phyloP scores from a whole-genome alignment of 495 filamentous ascomycete species.

The Aspergillus kassunensis region DNA sequence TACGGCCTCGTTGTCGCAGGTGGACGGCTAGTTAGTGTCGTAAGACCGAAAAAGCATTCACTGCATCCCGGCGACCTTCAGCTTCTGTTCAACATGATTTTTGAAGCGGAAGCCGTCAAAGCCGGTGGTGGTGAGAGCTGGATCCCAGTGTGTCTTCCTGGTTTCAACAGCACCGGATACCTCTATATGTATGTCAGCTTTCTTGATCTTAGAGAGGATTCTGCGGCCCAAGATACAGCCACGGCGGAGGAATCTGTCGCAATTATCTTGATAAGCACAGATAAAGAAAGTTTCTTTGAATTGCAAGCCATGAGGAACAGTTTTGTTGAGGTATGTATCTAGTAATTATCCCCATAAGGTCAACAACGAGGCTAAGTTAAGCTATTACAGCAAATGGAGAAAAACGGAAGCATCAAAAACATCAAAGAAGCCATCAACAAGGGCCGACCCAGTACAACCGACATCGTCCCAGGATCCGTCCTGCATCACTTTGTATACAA shows the following conservation, averaged over 20 bases:
- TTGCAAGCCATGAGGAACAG: conserved; percentile 79
- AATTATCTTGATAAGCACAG: conserved; percentile 84
- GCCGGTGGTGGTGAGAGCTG: conserved; percentile 91
- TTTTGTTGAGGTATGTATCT: conserved; percentile 56
- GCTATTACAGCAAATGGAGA: conserved; percentile 54
- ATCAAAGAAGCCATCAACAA: conserved; percentile 68
- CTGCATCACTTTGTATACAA: conserved; percentile 94
- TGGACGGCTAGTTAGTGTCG: conserved; percentile 89
- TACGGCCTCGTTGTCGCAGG: conserved; percentile 94
- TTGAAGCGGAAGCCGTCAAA: conserved; percentile 84
- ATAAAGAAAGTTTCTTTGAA: conserved; percentile 90
- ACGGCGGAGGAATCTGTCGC: conserved; percentile 73
- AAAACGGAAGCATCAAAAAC: conserved; percentile 66
- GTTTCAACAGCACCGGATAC: conserved; percentile 97
- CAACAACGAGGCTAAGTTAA: background rate
- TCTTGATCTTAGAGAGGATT: conserved; percentile 47
- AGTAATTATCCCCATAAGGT: background rate
- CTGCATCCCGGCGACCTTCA: conserved; percentile 94
- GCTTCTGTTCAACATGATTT: conserved; percentile 99
- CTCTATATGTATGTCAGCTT: conserved; percentile 99
- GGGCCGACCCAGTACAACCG: conserved; percentile 64
- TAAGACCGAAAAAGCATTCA: conserved; percentile 90
- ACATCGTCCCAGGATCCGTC: conserved; percentile 75
- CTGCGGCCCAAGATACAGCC: conserved; percentile 30
- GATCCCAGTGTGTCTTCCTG: conserved; percentile 94